Percentiles rank a stretch among this genome's conserved stretches.
Conservation (phyloP, 2,329 filamentous ascomycete genomes). For the Iodosphaeria phyllophila region DNA sequence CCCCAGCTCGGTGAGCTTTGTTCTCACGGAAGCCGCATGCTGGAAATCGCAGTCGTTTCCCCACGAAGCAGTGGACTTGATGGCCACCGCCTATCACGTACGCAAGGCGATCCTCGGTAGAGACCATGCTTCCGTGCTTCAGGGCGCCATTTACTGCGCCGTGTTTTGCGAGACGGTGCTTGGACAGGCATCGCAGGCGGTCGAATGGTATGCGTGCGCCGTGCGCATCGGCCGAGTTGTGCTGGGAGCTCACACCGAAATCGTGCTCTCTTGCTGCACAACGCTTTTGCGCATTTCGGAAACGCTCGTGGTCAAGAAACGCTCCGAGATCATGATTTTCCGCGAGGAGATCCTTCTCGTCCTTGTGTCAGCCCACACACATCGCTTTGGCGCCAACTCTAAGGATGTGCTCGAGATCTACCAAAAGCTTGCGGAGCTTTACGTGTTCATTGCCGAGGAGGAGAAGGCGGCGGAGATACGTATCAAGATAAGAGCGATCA, state of each 20-base stretch:
- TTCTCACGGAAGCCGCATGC: neutral
- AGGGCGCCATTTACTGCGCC: constrained; percentile 1
- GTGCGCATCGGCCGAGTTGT: constrained; percentile 1
- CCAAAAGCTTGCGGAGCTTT: constrained; percentile 1
- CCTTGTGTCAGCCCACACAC: constrained; percentile 1
- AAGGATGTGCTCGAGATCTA: constrained; percentile 1
- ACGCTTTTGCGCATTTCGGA: constrained; percentile 1
- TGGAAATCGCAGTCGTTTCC: constrained; percentile 1
- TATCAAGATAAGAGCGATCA: constrained; percentile 1
- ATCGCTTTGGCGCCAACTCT: constrained; percentile 2
- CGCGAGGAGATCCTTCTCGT: constrained; percentile 2
- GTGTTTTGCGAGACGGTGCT: constrained; percentile 1
- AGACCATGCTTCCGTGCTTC: constrained; percentile 1
- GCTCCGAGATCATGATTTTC: constrained; percentile 2
- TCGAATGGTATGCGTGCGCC: constrained; percentile 1
- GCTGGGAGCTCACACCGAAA: constrained; percentile 1
- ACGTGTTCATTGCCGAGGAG: constrained; percentile 1
- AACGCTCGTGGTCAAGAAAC: neutral
- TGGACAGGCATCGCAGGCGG: neutral
- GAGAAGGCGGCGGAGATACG: constrained; percentile 2
- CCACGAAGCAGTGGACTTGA: constrained; percentile 1
- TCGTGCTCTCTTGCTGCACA: constrained; percentile 1
- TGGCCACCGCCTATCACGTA: constrained; percentile 1
- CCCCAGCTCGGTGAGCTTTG: constrained; percentile 1
- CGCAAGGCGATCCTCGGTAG: constrained; percentile 1